These are phyloP conservation scores for Sclerospora graminicola DNA, from an alignment of 352 stramenopile genomes.

Conservation along the genomic window DNA sequence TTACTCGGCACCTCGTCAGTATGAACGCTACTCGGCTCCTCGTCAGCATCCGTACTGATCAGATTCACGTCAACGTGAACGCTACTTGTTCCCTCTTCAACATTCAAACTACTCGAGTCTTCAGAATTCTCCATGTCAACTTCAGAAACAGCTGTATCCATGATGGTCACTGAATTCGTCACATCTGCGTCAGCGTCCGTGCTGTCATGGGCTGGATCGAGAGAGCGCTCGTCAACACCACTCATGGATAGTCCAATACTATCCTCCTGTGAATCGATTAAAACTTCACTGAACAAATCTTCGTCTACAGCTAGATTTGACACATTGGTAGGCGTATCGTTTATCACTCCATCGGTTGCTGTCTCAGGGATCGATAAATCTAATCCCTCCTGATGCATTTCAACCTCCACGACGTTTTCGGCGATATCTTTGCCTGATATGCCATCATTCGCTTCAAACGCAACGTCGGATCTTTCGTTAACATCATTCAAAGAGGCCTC, in stretches of 20 bases:
- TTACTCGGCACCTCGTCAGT: neutral
- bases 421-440: neutral
- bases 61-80: neutral
- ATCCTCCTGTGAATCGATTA: neutral
- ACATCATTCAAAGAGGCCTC: neutral
- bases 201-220: neutral
- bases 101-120: too few relatives aligned
- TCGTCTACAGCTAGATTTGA: neutral
- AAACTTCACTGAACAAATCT: neutral
- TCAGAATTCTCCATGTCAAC: neutral
- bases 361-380: conserved; percentile 6
- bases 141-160: neutral
- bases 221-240: neutral
- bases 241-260: neutral
- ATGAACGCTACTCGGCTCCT: neutral
- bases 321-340: neutral
- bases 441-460: neutral
- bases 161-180: neutral
- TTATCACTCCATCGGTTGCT: neutral
- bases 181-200: neutral
- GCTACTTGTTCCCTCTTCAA: neutral
- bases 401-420: conserved; percentile 10
- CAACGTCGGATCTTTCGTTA: neutral
- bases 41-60: neutral
- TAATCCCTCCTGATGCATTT: conserved; percentile 5